These are phyloP conservation scores for Pestalotiopsis sp. DNA, from an alignment of 2,329 filamentous ascomycete species.

Conservation along the genomic window DNA sequence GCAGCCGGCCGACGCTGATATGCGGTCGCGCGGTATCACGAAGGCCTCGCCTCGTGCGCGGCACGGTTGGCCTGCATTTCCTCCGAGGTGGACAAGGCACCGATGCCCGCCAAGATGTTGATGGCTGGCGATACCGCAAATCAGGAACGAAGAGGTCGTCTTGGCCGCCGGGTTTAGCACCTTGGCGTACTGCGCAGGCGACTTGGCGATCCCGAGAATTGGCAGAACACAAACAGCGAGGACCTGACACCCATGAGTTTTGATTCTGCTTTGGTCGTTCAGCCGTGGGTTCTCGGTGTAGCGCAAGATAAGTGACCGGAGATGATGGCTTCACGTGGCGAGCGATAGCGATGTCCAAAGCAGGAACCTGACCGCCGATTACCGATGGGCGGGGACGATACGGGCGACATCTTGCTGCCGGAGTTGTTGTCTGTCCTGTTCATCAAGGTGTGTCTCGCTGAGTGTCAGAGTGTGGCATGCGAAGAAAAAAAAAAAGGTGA, in stretches of 20 bases:
- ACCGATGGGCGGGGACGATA: neutral
- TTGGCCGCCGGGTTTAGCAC: neutral
- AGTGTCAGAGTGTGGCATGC: no score
- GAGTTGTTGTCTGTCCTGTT: no score
- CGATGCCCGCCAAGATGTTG: slow-evolving; percentile 1
- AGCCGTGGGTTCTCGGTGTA: neutral
- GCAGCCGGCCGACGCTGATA: neutral
- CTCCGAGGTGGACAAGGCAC: slow-evolving; percentile 6
- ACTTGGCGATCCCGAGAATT: slow-evolving; percentile 3
- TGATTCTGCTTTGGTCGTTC: neutral
- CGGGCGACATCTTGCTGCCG: no score
- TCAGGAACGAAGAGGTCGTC: slow-evolving; percentile 5
- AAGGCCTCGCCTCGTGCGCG: neutral
- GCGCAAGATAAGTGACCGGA: neutral
- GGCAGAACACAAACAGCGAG: neutral
- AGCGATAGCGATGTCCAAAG: neutral
- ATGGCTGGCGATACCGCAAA: slow-evolving; percentile 7
- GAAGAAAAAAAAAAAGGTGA: no score
- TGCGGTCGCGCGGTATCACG: neutral
- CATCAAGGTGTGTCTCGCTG: no score
- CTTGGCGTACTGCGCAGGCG: slow-evolving; percentile 6
- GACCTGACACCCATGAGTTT: neutral
- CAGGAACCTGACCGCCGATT: neutral
- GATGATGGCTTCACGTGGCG: slow-evolving; percentile 1
- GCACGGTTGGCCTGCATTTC: neutral